These are phyloP conservation scores for Chaetomium tenue DNA, from an alignment of 495 filamentous ascomycete species.

Conservation along the genomic window DNA sequence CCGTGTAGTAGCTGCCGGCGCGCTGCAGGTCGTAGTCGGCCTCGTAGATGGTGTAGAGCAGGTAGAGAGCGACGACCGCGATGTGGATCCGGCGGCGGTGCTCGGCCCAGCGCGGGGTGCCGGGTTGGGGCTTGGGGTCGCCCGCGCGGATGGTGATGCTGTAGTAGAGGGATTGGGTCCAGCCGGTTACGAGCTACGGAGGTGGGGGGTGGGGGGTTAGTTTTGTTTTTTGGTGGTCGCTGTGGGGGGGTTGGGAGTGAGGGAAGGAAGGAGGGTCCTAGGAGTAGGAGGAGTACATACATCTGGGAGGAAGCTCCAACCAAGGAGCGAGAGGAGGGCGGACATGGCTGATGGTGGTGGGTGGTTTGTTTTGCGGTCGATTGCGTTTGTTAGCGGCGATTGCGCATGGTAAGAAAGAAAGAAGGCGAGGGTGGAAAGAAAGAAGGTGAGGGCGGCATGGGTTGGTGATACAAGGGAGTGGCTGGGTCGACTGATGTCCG, in stretches of 20 bases:
- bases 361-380: not conserved
- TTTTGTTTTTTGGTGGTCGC: not conserved
- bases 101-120: slow-evolving; percentile 62
- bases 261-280: slow-evolving; percentile 7
- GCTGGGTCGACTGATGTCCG: not conserved
- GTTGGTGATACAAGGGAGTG: not conserved
- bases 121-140: slow-evolving; percentile 73
- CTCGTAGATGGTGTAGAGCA: slow-evolving; percentile 92
- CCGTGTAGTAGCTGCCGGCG: slow-evolving; percentile 71
- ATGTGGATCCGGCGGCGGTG: slow-evolving; percentile 82
- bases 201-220: not conserved
- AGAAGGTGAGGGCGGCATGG: not conserved
- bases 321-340: slow-evolving; percentile 66
- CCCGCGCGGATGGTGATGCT: slow-evolving; percentile 87
- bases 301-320: slow-evolving; percentile 78
- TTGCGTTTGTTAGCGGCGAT: not conserved
- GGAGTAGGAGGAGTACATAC: slow-evolving; percentile 47
- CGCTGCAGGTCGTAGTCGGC: slow-evolving; percentile 74
- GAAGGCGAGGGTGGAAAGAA: too few species aligned
- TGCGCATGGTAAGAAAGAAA: not conserved
- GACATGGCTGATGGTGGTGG: slow-evolving; percentile 24
- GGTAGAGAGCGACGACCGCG: slow-evolving; percentile 74
- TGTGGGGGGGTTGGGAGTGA: not conserved
- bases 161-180: slow-evolving; percentile 81
- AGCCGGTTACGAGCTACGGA: slow-evolving; percentile 69